phyloP scores from a whole-genome alignment of 2,329 filamentous ascomycete species.

The Dissoconium aciculare region DNA sequence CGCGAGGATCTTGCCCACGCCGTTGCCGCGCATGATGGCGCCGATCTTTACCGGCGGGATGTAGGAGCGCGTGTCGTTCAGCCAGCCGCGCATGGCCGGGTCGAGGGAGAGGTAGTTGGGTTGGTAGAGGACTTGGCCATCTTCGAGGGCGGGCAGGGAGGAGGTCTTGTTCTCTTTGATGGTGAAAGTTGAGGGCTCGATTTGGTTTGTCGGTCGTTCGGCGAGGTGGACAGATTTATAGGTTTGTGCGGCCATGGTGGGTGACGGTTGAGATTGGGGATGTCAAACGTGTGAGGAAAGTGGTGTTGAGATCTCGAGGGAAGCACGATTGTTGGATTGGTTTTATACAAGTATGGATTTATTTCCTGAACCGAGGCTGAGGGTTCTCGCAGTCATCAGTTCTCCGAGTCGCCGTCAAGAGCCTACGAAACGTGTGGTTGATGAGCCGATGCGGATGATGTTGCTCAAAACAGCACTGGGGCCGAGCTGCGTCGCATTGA shows the following conservation, averaged over 20 bases:
- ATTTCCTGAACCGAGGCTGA: too few relatives aligned
- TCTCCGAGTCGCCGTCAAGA: too few relatives aligned
- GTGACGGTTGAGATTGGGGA: too few relatives aligned
- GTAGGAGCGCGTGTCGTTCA: slow-evolving; percentile 34
- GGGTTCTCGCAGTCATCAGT: too few relatives aligned
- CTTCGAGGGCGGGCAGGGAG: slow-evolving; percentile 11
- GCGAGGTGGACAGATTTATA: slow-evolving; percentile 16
- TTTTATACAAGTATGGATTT: too few relatives aligned
- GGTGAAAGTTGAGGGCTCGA: slow-evolving; percentile 13
- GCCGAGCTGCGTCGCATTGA: too few relatives aligned
- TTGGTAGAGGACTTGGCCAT: slow-evolving; percentile 34
- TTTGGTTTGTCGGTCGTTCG: slow-evolving; percentile 14
- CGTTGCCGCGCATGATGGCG: slow-evolving; percentile 26
- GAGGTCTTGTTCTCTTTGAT: slow-evolving; percentile 11
- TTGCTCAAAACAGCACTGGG: too few relatives aligned
- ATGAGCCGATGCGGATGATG: too few relatives aligned
- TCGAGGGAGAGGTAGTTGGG: slow-evolving; percentile 37
- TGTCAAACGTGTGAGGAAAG: too few relatives aligned
- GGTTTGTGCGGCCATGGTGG: slow-evolving; percentile 8
- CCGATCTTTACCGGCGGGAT: slow-evolving; percentile 30
- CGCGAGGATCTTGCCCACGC: slow-evolving; percentile 26
- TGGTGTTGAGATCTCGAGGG: too few relatives aligned
- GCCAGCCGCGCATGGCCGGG: slow-evolving; percentile 38
- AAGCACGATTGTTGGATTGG: too few relatives aligned
- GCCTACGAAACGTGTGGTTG: too few relatives aligned